Conservation (phyloP, 257 asterid genomes). For the Rehmannia glutinosa region DNA sequence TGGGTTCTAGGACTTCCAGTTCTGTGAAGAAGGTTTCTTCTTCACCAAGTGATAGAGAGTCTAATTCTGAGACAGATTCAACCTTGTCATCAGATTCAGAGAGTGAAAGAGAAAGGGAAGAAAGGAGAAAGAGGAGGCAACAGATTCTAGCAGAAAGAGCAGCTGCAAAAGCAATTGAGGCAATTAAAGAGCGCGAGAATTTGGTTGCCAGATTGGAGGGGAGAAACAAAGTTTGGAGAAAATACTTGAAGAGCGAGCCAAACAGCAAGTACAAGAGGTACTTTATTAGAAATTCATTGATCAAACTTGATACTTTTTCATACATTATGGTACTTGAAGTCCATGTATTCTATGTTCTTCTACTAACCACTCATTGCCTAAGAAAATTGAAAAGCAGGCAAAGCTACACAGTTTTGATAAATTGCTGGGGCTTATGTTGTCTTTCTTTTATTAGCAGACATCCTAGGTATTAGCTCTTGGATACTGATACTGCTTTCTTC, state of each 20-base stretch:
- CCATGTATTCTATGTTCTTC: background rate
- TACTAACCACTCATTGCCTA: constrained; percentile 12
- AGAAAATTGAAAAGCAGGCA: background rate
- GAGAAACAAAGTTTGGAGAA: constrained; percentile 95
- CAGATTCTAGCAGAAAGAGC: constrained; percentile 90
- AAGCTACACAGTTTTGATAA: background rate
- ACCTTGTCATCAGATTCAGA: constrained; percentile 79
- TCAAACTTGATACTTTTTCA: background rate
- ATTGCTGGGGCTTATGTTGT: background rate
- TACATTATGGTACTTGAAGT: constrained; percentile 8
- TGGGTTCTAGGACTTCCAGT: constrained; percentile 33
- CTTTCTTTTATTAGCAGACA: background rate
- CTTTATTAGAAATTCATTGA: background rate
- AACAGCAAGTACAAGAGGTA: constrained; percentile 92
- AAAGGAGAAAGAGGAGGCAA: constrained; percentile 80
- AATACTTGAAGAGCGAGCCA: constrained; percentile 87
- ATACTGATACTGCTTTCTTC: background rate
- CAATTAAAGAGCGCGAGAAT: constrained; percentile 87
- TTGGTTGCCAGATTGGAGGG: constrained; percentile 85
- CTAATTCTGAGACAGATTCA: constrained; percentile 72
- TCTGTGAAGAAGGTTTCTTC: constrained; percentile 52
- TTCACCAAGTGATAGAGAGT: constrained; percentile 56
- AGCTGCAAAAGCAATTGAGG: constrained; percentile 79
- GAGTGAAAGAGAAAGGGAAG: constrained; percentile 85
- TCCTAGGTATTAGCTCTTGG: background rate